Evolutionary conservation across 2,329 filamentous ascomycete species (phyloP).

Genomic region (Xylariales sp.): DNA sequence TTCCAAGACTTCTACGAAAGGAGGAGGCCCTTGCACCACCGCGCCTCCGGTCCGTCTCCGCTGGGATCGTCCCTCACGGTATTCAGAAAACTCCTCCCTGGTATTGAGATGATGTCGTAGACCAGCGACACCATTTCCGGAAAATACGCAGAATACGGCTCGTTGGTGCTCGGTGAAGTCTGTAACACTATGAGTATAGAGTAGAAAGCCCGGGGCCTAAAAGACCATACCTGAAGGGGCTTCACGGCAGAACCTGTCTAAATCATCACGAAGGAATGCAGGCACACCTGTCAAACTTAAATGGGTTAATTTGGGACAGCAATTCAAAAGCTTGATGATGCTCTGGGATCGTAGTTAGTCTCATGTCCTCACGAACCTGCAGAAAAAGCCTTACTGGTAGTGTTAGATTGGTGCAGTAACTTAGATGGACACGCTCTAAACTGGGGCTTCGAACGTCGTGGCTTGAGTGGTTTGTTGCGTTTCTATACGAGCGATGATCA

Average conservation of each 20-base stretch:
- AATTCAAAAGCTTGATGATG: conserved; percentile 88
- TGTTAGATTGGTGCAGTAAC: conserved; percentile 89
- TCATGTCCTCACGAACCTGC: background rate
- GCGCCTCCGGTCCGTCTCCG: conserved; percentile 34
- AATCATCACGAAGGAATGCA: conserved; percentile 86
- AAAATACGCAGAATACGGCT: conserved; percentile 97
- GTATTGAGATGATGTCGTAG: conserved; percentile 83
- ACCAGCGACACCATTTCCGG: conserved; percentile 81
- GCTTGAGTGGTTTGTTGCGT: conserved; percentile 57
- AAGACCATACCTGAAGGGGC: conserved; percentile 74
- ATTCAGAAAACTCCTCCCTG: conserved; percentile 59
- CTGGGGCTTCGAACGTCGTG: conserved; percentile 71
- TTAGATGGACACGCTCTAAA: conserved; percentile 93
- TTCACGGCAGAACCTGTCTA: conserved; percentile 86
- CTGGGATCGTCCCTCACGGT: conserved; percentile 38
- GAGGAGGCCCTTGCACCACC: conserved; percentile 26
- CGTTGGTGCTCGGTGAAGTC: conserved; percentile 97
- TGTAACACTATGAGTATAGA: conserved; percentile 51
- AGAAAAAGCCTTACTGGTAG: conserved; percentile 69
- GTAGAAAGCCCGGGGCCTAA: background rate
- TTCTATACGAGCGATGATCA: conserved; percentile 62
- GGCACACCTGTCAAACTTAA: conserved; percentile 93
- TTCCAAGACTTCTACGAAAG: conserved; percentile 47
- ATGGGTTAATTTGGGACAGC: conserved; percentile 92
- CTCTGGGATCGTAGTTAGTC: conserved; percentile 66